These are phyloP conservation scores for Neurospora tetraspora DNA, from an alignment of 495 filamentous ascomycete genomes.

Conservation along the genomic window DNA sequence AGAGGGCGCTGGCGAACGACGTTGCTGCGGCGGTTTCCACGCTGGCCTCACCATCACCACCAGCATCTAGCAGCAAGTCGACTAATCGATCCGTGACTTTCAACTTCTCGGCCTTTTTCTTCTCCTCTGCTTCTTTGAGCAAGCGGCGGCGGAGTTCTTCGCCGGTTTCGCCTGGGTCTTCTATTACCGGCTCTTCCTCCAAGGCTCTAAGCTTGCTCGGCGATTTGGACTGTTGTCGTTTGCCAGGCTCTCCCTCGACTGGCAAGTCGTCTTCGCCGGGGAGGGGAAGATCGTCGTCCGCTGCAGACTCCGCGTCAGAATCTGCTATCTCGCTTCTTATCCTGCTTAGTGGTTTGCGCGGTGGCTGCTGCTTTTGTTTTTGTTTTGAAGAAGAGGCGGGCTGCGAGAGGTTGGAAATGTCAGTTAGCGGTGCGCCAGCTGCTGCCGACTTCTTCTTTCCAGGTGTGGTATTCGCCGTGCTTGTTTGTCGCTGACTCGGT, in stretches of 20 bases:
- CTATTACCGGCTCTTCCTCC: not conserved
- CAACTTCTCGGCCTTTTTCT: not conserved
- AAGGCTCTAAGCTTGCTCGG: not conserved
- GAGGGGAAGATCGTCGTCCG: conserved; percentile 3
- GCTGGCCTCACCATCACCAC: not conserved
- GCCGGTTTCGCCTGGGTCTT: not conserved
- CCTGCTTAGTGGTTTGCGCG: conserved; percentile 9
- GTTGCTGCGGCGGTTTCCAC: not conserved
- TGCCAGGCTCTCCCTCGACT: not conserved
- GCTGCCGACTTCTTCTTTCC: not conserved
- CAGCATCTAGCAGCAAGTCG: not conserved
- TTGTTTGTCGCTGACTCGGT: conserved; percentile 21
- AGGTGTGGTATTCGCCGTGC: conserved; percentile 3
- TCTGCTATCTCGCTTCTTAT: conserved; percentile 32
- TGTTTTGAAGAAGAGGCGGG: conserved; percentile 9
- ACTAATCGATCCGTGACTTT: not conserved
- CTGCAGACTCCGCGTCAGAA: conserved; percentile 21
- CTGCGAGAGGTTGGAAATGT: conserved; percentile 25
- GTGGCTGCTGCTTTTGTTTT: conserved; percentile 1
- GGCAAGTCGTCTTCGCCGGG: not conserved
- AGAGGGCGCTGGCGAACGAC: not conserved
- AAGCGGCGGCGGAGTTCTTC: not conserved
- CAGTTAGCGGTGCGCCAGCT: conserved; percentile 5
- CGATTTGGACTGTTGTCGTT: not conserved
- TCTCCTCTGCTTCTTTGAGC: not conserved